These are phyloP conservation scores for Annulohypoxylon nitens DNA, from an alignment of 495 filamentous ascomycete genomes.

Conservation along the genomic window DNA sequence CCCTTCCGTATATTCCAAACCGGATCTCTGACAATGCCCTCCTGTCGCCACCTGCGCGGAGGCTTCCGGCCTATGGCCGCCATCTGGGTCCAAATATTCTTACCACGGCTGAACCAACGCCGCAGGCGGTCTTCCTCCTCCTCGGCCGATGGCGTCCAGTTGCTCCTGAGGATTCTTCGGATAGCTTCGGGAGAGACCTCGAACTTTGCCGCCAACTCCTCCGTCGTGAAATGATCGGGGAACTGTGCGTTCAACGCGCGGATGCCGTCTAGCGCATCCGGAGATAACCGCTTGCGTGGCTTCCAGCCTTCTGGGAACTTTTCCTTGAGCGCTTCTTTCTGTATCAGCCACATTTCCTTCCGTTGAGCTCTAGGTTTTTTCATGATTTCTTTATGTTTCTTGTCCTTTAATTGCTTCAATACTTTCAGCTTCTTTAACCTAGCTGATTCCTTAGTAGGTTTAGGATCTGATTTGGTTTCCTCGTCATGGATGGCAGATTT, in stretches of 20 bases:
- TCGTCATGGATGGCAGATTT: background rate
- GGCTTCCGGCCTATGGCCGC: slow-evolving; percentile 77
- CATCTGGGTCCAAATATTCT: slow-evolving; percentile 79
- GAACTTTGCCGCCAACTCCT: slow-evolving; percentile 81
- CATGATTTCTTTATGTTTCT: background rate
- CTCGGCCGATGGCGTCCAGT: slow-evolving; percentile 78
- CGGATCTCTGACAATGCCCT: slow-evolving; percentile 70
- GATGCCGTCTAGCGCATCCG: slow-evolving; percentile 89
- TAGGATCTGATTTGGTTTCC: background rate
- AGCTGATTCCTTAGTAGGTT: slow-evolving; percentile 11
- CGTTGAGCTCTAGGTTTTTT: background rate
- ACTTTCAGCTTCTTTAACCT: slow-evolving; percentile 46
- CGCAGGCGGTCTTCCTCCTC: slow-evolving; percentile 70
- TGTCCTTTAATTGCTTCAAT: slow-evolving; percentile 33
- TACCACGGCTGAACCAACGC: slow-evolving; percentile 84
- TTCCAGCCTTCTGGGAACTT: slow-evolving; percentile 87
- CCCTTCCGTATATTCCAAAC: slow-evolving; percentile 51
- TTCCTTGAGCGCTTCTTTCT: slow-evolving; percentile 74
- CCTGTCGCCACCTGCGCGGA: slow-evolving; percentile 73
- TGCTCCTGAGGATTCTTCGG: slow-evolving; percentile 84
- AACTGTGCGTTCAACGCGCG: slow-evolving; percentile 79
- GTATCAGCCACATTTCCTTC: slow-evolving; percentile 73
- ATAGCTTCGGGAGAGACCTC: slow-evolving; percentile 88
- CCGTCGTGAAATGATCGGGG: slow-evolving; percentile 80
- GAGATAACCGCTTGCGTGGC: slow-evolving; percentile 87